Evolutionary conservation across 371 early-diverging fungal species (phyloP), one percentile per base, ranked within the genome.

Genomic region (Neoconidiobolus thromboides): DNA sequence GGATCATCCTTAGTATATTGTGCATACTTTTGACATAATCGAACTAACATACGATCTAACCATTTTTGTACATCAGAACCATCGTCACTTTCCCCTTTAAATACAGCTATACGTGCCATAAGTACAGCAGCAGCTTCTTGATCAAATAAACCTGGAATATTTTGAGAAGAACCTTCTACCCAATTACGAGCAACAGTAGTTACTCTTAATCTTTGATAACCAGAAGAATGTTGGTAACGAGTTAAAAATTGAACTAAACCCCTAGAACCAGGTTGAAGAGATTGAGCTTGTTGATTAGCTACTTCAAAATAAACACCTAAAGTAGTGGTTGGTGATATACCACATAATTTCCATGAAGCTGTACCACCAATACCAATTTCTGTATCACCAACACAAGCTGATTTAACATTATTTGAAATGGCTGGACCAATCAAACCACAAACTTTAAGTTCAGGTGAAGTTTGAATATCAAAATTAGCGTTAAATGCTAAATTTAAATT

Each of bases 101-200:
- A 91, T 9, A 89, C 88, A 2, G 96, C 95, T 62, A 98, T 94
- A 69, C 99, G 89, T 1, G 99, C 89, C 92, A 98, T 99, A 55
- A 97, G 77, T 2, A 98, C 98, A 2, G 95, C 93, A 1, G 99
- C 91, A 0, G 99, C 97, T 72, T 99, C 99, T 71, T 99, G 99
- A 71, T 99, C 99, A 68, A 99, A 99, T 1, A 91, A 86, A 9
- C 77, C 80, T 2, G 86, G 79, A 55, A 99, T 89, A 55, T 93
- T 86, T 43, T 91, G 91, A 59, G 84, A 80, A 61, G 78, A 82
- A 26, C 88, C 86, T 55, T 94, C 96, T 7, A 87, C 86, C 81
- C 87, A 91, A 73, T 85, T 86, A 67, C 96, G 79, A 43, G 96
- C 91, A 41, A 96, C 82, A 0, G 98, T 97, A 2, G 98, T 96